A percentile compares a stretch with the other conserved stretches of the same genome.
phyloP scores from a whole-genome alignment of 495 filamentous ascomycete species.

The Astrothelium macrocarpum region DNA sequence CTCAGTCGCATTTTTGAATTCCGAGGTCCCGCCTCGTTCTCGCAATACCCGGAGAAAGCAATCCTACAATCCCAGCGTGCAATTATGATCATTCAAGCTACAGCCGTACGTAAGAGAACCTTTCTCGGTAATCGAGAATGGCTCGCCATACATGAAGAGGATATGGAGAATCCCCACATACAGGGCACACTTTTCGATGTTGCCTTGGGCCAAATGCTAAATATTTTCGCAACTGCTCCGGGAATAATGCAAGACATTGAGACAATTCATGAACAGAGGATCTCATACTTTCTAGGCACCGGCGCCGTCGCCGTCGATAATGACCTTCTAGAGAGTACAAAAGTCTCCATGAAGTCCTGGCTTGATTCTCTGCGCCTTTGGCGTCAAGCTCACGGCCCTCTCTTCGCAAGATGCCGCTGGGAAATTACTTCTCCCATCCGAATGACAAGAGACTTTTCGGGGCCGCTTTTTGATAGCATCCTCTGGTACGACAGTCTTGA shows the following conservation, averaged over 20 bases:
- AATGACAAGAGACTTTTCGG: neutral
- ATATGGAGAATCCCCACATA: neutral
- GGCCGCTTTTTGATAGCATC: neutral
- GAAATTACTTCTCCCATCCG: neutral
- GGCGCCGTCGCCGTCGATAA: neutral
- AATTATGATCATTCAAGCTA: neutral
- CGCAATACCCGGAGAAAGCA: neutral
- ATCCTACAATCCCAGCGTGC: neutral
- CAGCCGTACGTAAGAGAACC: neutral
- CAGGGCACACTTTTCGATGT: neutral
- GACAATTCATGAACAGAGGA: neutral
- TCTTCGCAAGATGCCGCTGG: neutral
- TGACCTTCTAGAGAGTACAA: neutral
- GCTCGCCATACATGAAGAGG: neutral
- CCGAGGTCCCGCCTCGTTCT: neutral
- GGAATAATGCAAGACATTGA: neutral
- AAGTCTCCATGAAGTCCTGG: neutral
- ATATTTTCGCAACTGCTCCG: neutral
- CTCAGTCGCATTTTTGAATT: neutral
- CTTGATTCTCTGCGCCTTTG: neutral
- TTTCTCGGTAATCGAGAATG: neutral
- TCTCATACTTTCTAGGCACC: neutral
- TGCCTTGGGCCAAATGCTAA: neutral
- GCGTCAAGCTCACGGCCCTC: neutral
- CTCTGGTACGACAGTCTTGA: slow-evolving; percentile 2